Base-by-base conservation (phyloP, 2,329 filamentous ascomycete genomes). In the Xylaria digitata region DNA sequence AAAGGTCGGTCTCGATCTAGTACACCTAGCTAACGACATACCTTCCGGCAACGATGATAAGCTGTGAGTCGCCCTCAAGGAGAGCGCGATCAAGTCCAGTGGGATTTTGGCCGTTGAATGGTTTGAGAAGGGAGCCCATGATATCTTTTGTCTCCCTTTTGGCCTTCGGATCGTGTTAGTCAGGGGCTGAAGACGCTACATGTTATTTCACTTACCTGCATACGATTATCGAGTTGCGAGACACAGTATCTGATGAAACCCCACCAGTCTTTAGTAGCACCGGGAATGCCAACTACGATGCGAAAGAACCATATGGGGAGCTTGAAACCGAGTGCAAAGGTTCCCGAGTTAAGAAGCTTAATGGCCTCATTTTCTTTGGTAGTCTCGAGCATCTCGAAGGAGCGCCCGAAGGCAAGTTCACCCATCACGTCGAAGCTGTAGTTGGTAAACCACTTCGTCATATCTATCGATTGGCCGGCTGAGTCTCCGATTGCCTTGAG, bases 351-450 rank as follows among this genome's bases (percentile, higher is more conserved):
- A 17, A 68, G 45, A 13, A 69, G 62, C 7, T 34, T 56, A 8
- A 70, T 63, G 6, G 68, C 63, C n/a, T 61, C 30, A 42, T 71
- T 63, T 37, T 69, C 50, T 42, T 60, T 34, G 19, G 34, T 61
- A 8, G 42, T 61, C 21, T 40, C 67, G 58, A 78, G 71, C 72
- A 78, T 76, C 7, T 67, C 65, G 48, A 78, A 78, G 34, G 72
- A 68, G 5, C 68, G 57, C 13, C 72, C 75, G 50, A 77, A 77
- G 7, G 75, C 75, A 19, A 78, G 70, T 23, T 77, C 74, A 5
- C 75, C 74, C 74, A 76, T 75, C 0, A 74, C 69, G 45, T 76
- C 75, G 46, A 74, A 76, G 2, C 53, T 65, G 34, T 70, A 75
- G 21, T 68, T 64, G 15, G 66, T 70, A 6, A 72, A 71, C 72